A percentile compares a stretch with the other conserved stretches of the same genome.
Conservation (phyloP, 139 green algal genomes). For the Auxenochlorella protothecoides region DNA sequence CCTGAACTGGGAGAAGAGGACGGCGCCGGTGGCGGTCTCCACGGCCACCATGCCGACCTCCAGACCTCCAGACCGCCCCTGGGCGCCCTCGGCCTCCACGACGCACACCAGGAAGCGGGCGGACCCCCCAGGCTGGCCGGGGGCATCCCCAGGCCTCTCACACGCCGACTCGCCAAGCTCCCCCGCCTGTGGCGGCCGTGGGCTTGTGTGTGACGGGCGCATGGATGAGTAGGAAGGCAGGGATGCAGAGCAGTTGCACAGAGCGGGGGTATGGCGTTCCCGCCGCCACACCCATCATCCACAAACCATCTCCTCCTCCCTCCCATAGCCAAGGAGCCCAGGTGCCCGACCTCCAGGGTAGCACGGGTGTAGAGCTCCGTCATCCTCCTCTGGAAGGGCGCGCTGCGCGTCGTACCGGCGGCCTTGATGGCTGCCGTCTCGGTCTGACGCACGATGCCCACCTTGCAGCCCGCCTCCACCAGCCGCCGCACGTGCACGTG, state of each 20-base stretch:
- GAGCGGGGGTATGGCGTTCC: too few species aligned
- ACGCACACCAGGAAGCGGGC: constrained; percentile 32
- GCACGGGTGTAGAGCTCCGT: constrained; percentile 75
- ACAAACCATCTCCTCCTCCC: neutral
- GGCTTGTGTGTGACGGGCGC: neutral
- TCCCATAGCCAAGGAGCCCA: neutral
- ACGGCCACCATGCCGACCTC: constrained; percentile 60
- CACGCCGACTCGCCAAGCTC: constrained; percentile 4
- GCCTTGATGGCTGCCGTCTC: constrained; percentile 82
- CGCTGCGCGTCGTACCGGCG: constrained; percentile 34
- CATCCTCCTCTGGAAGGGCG: constrained; percentile 64
- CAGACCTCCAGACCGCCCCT: constrained; percentile 3
- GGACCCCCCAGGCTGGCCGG: neutral
- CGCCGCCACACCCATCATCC: too few species aligned
- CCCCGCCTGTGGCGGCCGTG: neutral
- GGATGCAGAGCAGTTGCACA: too few species aligned
- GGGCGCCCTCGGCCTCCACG: constrained; percentile 14
- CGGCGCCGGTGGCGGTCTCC: constrained; percentile 60
- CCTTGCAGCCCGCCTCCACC: constrained; percentile 66
- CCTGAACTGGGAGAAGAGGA: constrained; percentile 48
- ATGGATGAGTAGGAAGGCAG: too few species aligned
- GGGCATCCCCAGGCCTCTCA: neutral
- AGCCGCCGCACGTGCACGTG: constrained; percentile 60
- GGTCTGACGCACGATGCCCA: constrained; percentile 63
- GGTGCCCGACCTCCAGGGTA: constrained; percentile 62